A percentile compares a stretch with the other conserved stretches of the same genome.
Evolutionary conservation across 352 stramenopile species (phyloP).

Genomic region (Globisporangium apiculatum): DNA sequence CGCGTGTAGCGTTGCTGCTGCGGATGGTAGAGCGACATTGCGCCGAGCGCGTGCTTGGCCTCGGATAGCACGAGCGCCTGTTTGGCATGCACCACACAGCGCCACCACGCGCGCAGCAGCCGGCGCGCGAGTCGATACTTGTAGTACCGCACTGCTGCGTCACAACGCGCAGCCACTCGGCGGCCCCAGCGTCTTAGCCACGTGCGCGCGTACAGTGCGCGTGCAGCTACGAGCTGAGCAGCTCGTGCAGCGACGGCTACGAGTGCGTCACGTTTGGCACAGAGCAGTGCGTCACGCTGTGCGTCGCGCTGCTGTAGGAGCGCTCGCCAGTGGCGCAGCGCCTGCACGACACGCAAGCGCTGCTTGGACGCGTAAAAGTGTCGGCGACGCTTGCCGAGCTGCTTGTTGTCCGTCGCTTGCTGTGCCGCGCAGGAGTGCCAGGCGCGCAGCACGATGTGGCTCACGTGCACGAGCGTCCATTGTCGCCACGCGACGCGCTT

Average conservation of each 20-base stretch:
- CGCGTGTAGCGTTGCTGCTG: slow-evolving; percentile 18
- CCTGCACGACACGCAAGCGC: not conserved
- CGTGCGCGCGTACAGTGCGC: slow-evolving; percentile 2
- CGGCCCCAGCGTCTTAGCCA: slow-evolving; percentile 9
- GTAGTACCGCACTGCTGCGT: slow-evolving; percentile 15
- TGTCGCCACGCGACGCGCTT: slow-evolving; percentile 12
- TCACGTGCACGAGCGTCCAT: slow-evolving; percentile 23
- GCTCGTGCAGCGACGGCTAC: slow-evolving; percentile 2
- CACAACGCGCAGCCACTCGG: not conserved
- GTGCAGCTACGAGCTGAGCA: not conserved
- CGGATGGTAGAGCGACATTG: slow-evolving; percentile 31
- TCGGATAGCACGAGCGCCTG: slow-evolving; percentile 41
- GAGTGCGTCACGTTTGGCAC: not conserved
- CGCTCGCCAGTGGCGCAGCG: slow-evolving; percentile 5
- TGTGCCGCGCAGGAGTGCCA: slow-evolving; percentile 15
- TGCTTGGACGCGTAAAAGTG: slow-evolving; percentile 14
- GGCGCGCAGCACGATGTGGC: slow-evolving; percentile 13
- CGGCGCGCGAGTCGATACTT: slow-evolving; percentile 13
- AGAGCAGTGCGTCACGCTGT: slow-evolving; percentile 2
- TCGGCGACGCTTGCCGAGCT: slow-evolving; percentile 26
- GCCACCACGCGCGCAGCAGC: slow-evolving; percentile 32
- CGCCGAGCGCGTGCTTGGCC: slow-evolving; percentile 24
- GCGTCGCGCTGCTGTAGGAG: not conserved
- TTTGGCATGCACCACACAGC: slow-evolving; percentile 32
- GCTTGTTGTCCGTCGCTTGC: slow-evolving; percentile 10